Base-by-base conservation (phyloP, 2,329 filamentous ascomycete genomes). In the Cercospora canescens region DNA sequence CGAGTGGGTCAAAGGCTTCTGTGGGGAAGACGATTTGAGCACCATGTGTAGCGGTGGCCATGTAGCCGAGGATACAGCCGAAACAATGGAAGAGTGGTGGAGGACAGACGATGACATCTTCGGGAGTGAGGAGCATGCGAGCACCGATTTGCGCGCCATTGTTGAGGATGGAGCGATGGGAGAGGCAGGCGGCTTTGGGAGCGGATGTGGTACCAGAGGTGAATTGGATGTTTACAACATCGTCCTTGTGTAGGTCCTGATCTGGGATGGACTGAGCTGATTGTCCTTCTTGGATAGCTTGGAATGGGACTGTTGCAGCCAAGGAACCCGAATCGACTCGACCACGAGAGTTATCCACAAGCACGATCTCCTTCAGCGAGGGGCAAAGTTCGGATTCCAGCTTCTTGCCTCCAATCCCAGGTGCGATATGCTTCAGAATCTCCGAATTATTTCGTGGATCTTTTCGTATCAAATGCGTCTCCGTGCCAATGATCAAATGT, bases 221-320 rank as follows among this genome's bases (percentile, higher is more conserved):
- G 81, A 98, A 98, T 78, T 98, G 94, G 70, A 98, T 97, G 76
- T 97, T 98, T 71, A 96, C 89, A 2, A 91, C 88, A 59, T 98
- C 94, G 67, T 86, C 77, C 0, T 88, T 83, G 16, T 82, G 71
- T 1, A 90, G 82, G 0, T 81, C 80, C 26, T 82, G 76, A 79
- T 82, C 67, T 74, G 79, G 73, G 80, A 91, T 63, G 70, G 59
- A 52, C 28, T 73, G 70, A 9, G 48, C 55, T 16, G 69, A 71
- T 14, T 54, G 34, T 8, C 64, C 72, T 28, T 83, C 80, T 18
- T 83, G 71, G 39, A 86, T 74, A 55, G 78, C 68, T 60, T 80
- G 68, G 64, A 81, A 89, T 2, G 79, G 77, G 1, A 80, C 84
- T 11, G 83, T 76, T 9, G 80, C 78, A 39, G 76, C 77, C 62